phyloP scores from a whole-genome alignment of 495 filamentous ascomycete genomes.

The Aspergillus ellipticus region DNA sequence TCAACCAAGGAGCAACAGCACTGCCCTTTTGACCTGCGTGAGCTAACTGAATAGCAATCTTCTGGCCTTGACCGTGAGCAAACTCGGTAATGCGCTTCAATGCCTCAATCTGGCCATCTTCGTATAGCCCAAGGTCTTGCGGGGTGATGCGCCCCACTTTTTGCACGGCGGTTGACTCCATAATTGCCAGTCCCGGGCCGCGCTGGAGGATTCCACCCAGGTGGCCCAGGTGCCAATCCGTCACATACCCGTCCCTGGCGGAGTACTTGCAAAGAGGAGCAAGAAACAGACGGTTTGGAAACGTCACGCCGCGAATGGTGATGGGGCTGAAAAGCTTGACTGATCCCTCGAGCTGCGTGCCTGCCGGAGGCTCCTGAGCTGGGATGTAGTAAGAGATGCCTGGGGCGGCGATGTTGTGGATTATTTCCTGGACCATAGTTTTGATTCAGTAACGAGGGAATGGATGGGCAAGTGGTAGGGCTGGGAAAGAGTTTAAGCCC shows the following conservation, averaged over 20 bases:
- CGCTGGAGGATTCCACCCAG: constrained; percentile 6
- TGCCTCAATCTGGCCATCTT: constrained; percentile 54
- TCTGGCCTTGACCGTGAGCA: constrained; percentile 50
- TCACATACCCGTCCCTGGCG: constrained; percentile 40
- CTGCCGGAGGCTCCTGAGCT: constrained; percentile 52
- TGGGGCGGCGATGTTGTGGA: constrained; percentile 26
- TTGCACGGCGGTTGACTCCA: constrained; percentile 62
- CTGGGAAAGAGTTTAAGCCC: too few species aligned
- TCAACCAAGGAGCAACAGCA: constrained; percentile 51
- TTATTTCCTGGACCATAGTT: not conserved
- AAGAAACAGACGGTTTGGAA: constrained; percentile 61
- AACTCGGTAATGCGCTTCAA: constrained; percentile 56
- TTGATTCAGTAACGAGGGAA: too few species aligned
- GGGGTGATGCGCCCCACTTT: constrained; percentile 62
- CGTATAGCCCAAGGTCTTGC: constrained; percentile 59
- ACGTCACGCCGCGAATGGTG: constrained; percentile 53
- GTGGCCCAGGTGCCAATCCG: constrained; percentile 6
- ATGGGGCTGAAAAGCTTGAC: constrained; percentile 56
- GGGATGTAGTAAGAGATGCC: constrained; percentile 59
- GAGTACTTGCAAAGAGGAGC: constrained; percentile 54
- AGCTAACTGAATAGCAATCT: constrained; percentile 60
- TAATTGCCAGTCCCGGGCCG: constrained; percentile 44
- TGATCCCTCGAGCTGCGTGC: constrained; percentile 48
- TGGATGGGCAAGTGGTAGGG: too few species aligned
- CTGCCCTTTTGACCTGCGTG: constrained; percentile 67